Evolutionary conservation across 768 basidiomycete genomes (phyloP).

Genomic region (Naganishia vaughanmartiniae): DNA sequence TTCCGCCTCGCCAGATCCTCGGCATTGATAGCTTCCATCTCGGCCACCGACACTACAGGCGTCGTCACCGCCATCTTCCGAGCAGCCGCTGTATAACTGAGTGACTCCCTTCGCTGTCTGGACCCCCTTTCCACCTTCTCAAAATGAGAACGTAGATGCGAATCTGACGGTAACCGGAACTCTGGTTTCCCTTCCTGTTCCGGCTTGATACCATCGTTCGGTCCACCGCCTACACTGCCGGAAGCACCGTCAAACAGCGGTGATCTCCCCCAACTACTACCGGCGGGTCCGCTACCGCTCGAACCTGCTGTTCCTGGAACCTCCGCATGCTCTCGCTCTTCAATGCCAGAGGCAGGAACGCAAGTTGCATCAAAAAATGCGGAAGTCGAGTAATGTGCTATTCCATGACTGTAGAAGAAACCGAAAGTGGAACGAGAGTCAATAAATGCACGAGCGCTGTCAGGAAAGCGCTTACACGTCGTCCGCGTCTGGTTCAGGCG

Average conservation of each 20-base stretch:
- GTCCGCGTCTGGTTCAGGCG: background rate
- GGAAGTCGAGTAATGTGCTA: constrained; percentile 22
- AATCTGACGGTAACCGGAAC: constrained; percentile 13
- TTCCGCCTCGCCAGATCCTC: constrained; percentile 19
- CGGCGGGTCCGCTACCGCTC: background rate
- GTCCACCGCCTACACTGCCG: background rate
- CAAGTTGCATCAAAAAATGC: constrained; percentile 18
- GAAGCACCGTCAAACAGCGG: background rate
- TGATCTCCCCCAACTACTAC: constrained; percentile 1
- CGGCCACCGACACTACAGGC: background rate
- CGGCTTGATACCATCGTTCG: background rate
- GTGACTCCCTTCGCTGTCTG: constrained; percentile 3
- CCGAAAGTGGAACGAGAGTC: background rate
- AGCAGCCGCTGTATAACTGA: too few species aligned
- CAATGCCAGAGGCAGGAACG: background rate
- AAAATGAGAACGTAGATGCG: constrained; percentile 10
- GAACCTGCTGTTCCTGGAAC: background rate
- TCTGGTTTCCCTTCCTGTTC: background rate
- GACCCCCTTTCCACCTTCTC: constrained; percentile 1
- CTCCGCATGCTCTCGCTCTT: background rate
- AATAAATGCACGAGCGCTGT: background rate
- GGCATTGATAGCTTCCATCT: background rate
- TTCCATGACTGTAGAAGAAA: constrained; percentile 7
- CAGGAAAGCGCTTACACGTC: constrained; percentile 7
- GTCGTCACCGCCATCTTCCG: background rate